phyloP scores from a whole-genome alignment of 2,329 filamentous ascomycete genomes.

The Fusarium sacchari region DNA sequence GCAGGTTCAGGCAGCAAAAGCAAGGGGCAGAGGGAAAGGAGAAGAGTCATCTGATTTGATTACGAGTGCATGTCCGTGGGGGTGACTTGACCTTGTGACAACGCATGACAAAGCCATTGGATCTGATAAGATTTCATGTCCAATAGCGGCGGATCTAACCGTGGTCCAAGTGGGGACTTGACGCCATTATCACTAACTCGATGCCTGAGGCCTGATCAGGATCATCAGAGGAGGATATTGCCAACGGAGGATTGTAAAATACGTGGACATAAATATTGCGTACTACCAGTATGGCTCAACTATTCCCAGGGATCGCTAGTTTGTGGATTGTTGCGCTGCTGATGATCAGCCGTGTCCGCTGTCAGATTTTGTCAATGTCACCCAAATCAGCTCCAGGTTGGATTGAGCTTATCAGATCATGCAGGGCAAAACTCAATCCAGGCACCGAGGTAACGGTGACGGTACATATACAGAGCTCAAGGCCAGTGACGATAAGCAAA shows the following conservation, averaged over 20 bases:
- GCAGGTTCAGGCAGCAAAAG: not conserved
- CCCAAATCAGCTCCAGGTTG: rapidly evolving
- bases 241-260: not conserved
- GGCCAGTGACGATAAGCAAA: rapidly evolving
- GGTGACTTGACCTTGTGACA: conserved; percentile 29
- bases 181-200: not conserved
- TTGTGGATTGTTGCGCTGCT: rapidly evolving
- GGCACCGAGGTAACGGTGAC: not conserved
- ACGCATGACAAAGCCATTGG: conserved; percentile 23
- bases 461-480: rapidly evolving
- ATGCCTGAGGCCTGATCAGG: not conserved
- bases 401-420: not conserved
- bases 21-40: not conserved
- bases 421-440: not conserved
- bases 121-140: conserved; percentile 42
- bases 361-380: not conserved
- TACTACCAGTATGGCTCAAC: rapidly evolving
- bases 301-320: rapidly evolving
- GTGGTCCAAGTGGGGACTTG: conserved; percentile 19
- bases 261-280: too few relatives aligned
- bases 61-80: not conserved
- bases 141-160: conserved; percentile 42
- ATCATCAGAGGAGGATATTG: not conserved
- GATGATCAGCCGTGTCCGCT: too few relatives aligned
- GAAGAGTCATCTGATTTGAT: conserved; percentile 10